phyloP scores from a whole-genome alignment of 345 rosid genomes.

The Brassica nigra region DNA sequence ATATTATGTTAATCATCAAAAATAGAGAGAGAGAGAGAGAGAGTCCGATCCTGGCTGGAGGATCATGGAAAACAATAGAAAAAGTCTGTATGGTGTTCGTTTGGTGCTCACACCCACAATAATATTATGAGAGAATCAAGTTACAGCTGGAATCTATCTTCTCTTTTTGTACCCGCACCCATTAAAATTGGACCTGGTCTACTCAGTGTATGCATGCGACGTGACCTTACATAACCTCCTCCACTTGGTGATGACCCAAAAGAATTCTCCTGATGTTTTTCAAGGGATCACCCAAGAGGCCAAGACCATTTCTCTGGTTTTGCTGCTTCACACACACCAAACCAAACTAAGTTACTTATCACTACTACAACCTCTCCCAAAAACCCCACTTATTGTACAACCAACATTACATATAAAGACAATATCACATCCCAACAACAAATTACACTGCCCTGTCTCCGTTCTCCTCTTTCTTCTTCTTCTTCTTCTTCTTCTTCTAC shows the following conservation, averaged over 20 bases:
- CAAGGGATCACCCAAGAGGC: background rate
- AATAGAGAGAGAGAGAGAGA: background rate
- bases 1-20: background rate
- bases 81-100: background rate
- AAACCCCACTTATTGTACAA: conserved; percentile 33
- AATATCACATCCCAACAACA: conserved; percentile 29
- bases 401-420: conserved; percentile 24
- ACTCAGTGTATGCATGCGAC: conserved; percentile 3
- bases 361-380: background rate
- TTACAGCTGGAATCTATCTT: conserved; percentile 31
- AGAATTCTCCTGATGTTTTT: background rate
- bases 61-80: background rate
- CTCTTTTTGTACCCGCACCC: background rate
- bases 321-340: background rate
- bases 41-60: conserved; percentile 39
- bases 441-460: background rate
- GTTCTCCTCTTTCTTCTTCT: background rate
- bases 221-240: background rate
- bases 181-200: background rate
- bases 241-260: background rate
- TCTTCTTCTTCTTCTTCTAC: conserved; percentile 14
- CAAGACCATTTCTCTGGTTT: conserved; percentile 13
- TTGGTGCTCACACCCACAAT: background rate
- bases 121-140: conserved; percentile 20
- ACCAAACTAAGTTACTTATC: background rate